Conservation (phyloP, 2,329 filamentous ascomycete genomes). For the Aspergillus niger region DNA sequence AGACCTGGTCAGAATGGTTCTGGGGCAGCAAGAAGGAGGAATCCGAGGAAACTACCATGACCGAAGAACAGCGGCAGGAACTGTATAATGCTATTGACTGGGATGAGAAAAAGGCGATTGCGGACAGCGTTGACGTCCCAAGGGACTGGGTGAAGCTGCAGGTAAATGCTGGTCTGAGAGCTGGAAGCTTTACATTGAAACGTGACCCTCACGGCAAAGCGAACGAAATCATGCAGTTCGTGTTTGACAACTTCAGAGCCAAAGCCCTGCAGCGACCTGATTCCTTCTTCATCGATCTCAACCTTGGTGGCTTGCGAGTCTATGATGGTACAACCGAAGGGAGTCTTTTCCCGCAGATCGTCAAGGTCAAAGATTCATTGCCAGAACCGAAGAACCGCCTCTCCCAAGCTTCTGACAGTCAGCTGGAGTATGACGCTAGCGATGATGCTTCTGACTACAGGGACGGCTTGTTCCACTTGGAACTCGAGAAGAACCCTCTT, state of each 20-base stretch:
- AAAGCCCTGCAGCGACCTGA: slow-evolving; percentile 88
- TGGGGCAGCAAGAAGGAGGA: slow-evolving; percentile 80
- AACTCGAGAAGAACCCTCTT: slow-evolving; percentile 92
- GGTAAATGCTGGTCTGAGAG: slow-evolving; percentile 87
- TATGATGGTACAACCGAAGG: slow-evolving; percentile 94
- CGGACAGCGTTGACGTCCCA: slow-evolving; percentile 85
- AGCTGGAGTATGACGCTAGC: slow-evolving; percentile 42
- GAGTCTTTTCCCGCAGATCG: slow-evolving; percentile 90
- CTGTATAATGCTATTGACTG: slow-evolving; percentile 97
- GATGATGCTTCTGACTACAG: slow-evolving; percentile 50
- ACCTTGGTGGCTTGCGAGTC: slow-evolving; percentile 86
- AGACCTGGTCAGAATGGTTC: slow-evolving; percentile 88
- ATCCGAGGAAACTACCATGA: slow-evolving; percentile 81
- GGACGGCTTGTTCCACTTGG: slow-evolving; percentile 87
- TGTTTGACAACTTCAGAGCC: slow-evolving; percentile 93
- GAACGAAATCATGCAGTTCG: slow-evolving; percentile 81
- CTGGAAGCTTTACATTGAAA: slow-evolving; percentile 92
- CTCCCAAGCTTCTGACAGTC: slow-evolving; percentile 32
- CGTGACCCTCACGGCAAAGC: slow-evolving; percentile 76
- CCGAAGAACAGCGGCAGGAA: slow-evolving; percentile 92
- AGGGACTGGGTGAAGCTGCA: slow-evolving; percentile 91
- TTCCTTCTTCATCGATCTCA: slow-evolving; percentile 83
- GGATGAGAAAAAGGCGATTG: slow-evolving; percentile 90
- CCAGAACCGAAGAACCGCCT: slow-evolving; percentile 51
- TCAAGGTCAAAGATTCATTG: slow-evolving; percentile 87